These are phyloP conservation scores for Microcyclospora tardicrescens DNA, from an alignment of 2,329 filamentous ascomycete genomes.

Conservation along the genomic window DNA sequence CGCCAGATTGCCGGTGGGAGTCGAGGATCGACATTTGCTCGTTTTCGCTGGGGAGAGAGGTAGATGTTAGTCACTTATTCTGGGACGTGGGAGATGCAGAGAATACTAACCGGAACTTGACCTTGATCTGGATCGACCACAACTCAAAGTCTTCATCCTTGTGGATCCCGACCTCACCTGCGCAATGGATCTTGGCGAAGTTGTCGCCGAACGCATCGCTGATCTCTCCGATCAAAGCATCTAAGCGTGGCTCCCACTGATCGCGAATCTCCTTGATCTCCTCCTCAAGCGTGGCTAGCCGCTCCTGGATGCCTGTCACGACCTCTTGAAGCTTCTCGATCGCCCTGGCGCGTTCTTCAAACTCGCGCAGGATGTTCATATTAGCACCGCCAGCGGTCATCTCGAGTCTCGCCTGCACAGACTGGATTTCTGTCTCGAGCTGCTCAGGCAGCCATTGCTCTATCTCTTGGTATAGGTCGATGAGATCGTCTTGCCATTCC, in stretches of 20 bases:
- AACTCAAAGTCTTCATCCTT: slow-evolving; percentile 84
- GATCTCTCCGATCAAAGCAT: slow-evolving; percentile 65
- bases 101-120: slow-evolving; percentile 69
- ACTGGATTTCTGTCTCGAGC: slow-evolving; percentile 59
- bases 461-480: slow-evolving; percentile 13
- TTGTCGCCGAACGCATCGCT: slow-evolving; percentile 86
- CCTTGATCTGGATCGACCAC: slow-evolving; percentile 87
- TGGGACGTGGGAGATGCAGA: not conserved
- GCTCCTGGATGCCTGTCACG: slow-evolving; percentile 5
- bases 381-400: slow-evolving; percentile 57
- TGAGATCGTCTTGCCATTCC: slow-evolving; percentile 14
- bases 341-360: slow-evolving; percentile 55
- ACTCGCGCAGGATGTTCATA: slow-evolving; percentile 62
- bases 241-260: slow-evolving; percentile 73
- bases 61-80: slow-evolving; percentile 7
- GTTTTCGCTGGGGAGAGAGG: slow-evolving; percentile 45
- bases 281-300: slow-evolving; percentile 39
- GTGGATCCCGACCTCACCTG: slow-evolving; percentile 75
- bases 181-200: slow-evolving; percentile 87
- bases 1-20: slow-evolving; percentile 87
- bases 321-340: slow-evolving; percentile 55
- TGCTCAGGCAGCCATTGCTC: slow-evolving; percentile 38
- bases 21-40: slow-evolving; percentile 77
- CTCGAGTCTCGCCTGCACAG: slow-evolving; percentile 62
- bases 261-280: slow-evolving; percentile 54